phyloP scores from a whole-genome alignment of 371 early-diverging fungal species.

The Rhizopus delemar region DNA sequence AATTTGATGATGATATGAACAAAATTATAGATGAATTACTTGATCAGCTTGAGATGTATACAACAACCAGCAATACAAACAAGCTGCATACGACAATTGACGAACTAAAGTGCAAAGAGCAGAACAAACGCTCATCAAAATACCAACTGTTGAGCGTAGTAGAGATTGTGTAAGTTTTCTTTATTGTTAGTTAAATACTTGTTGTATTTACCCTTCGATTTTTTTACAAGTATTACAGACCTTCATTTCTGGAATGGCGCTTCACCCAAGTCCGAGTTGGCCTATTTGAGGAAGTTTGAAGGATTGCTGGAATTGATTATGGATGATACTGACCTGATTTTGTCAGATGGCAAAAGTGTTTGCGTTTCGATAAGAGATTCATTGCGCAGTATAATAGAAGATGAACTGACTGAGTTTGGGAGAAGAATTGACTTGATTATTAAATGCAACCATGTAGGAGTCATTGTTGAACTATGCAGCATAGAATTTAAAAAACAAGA shows the following conservation, averaged over 20 bases:
- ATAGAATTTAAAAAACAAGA: slow-evolving; percentile 21
- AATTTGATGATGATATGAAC: slow-evolving; percentile 19
- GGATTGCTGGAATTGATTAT: slow-evolving; percentile 15
- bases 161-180: slow-evolving; percentile 18
- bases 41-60: slow-evolving; percentile 13
- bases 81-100: slow-evolving; percentile 12
- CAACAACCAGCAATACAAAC: slow-evolving; percentile 11
- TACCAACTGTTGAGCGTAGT: slow-evolving; percentile 17
- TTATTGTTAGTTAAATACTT: slow-evolving; percentile 16
- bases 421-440: slow-evolving; percentile 15
- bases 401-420: slow-evolving; percentile 14
- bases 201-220: not conserved
- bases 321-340: slow-evolving; percentile 17
- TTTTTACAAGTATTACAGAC: slow-evolving; percentile 9
- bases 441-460: slow-evolving; percentile 7
- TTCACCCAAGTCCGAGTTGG: slow-evolving; percentile 11
- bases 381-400: slow-evolving; percentile 11
- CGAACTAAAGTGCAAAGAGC: slow-evolving; percentile 10
- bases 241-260: slow-evolving; percentile 13
- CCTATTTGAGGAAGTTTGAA: slow-evolving; percentile 18
- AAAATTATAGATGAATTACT: slow-evolving; percentile 17
- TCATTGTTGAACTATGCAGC: slow-evolving; percentile 18
- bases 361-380: slow-evolving; percentile 16
- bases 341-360: slow-evolving; percentile 18
- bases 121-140: slow-evolving; percentile 11